Evolutionary conservation across 768 basidiomycete genomes (phyloP).

Genomic region (Trametes coccinea): DNA sequence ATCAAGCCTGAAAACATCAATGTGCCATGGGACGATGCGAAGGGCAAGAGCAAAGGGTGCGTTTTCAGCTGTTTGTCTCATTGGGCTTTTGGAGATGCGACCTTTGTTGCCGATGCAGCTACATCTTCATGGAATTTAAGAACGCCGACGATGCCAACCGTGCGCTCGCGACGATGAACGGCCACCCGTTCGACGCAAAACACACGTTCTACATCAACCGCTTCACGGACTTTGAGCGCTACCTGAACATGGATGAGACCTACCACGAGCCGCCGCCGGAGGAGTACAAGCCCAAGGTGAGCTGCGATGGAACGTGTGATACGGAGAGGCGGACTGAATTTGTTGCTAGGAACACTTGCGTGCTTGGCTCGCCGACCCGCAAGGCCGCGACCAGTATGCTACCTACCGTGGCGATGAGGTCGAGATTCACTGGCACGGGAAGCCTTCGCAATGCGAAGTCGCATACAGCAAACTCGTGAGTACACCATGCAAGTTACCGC

Average conservation of each 20-base stretch:
- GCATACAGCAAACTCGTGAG: constrained; percentile 74
- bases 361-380: constrained; percentile 90
- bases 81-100: not conserved
- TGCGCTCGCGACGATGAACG: constrained; percentile 67
- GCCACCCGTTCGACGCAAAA: constrained; percentile 83
- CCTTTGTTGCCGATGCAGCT: constrained; percentile 45
- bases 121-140: constrained; percentile 79
- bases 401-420: constrained; percentile 93
- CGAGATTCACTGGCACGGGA: constrained; percentile 89
- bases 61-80: constrained; percentile 19
- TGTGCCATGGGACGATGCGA: constrained; percentile 84
- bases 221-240: constrained; percentile 89
- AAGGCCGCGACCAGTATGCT: constrained; percentile 94
- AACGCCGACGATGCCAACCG: constrained; percentile 68
- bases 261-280: constrained; percentile 75
- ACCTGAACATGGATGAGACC: constrained; percentile 71
- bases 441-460: constrained; percentile 81
- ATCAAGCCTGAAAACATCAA: constrained; percentile 78
- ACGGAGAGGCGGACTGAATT: not conserved
- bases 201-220: constrained; percentile 84
- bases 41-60: constrained; percentile 91
- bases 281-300: constrained; percentile 74
- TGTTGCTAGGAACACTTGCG: constrained; percentile 82
- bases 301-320: constrained; percentile 8
- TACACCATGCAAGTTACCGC: constrained; percentile 23